Conservation (phyloP, 2,329 filamentous ascomycete species). For the Ceratocystis variospora region DNA sequence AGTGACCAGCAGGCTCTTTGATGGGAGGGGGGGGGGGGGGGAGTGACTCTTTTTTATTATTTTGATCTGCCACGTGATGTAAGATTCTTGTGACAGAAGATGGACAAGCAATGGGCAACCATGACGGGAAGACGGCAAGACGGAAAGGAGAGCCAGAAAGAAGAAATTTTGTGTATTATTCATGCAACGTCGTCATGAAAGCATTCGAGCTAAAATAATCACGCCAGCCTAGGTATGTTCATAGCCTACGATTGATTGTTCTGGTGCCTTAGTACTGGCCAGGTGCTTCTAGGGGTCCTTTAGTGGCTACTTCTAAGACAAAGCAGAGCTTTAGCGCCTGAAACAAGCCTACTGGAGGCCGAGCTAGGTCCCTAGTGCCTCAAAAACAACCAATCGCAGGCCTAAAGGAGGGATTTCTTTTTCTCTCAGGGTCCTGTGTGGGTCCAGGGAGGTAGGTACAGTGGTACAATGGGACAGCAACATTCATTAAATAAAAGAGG, state of each 20-base stretch:
- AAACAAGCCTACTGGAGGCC: not conserved
- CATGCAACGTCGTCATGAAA: not conserved
- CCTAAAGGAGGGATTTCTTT: not conserved
- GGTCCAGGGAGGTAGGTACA: not conserved
- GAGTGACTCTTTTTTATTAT: not conserved
- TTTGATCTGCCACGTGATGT: not conserved
- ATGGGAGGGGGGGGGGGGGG: no score
- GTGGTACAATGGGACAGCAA: no score
- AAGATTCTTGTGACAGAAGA: not conserved
- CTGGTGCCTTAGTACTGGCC: not conserved
- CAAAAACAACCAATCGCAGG: not conserved
- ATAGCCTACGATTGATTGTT: conserved; percentile 1
- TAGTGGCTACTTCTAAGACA: not conserved
- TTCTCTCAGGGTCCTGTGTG: not conserved
- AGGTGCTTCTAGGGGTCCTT: not conserved
- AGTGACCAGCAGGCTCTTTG: no score
- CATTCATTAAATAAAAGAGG: no score
- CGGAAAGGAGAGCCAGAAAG: not conserved
- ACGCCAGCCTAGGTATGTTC: not conserved
- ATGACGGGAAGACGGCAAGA: no score
- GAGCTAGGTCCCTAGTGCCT: not conserved
- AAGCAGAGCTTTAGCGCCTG: not conserved
- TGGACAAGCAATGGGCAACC: not conserved
- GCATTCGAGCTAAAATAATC: not conserved
- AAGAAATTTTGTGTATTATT: not conserved